Conservation (phyloP, 169 alveolate species). For the Eimeria sp. region DNA sequence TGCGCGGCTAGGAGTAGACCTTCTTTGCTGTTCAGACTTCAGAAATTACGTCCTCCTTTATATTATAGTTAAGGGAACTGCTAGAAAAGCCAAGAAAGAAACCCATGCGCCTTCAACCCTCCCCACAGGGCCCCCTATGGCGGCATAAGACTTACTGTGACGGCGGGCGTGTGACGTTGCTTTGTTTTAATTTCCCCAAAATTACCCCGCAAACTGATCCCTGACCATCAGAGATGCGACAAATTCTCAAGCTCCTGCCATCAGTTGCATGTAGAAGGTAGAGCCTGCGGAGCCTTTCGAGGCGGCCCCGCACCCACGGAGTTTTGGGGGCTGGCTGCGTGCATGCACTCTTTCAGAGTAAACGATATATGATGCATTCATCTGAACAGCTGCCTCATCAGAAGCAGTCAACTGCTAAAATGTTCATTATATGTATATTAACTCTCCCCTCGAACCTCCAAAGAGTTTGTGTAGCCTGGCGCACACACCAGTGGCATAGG, state of each 20-base stretch:
- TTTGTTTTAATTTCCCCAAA: neutral
- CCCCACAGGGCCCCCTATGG: constrained; percentile 55
- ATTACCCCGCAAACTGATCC: constrained; percentile 47
- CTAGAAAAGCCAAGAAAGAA: neutral
- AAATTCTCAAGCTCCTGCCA: neutral
- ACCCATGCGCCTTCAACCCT: neutral
- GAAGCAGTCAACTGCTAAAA: neutral
- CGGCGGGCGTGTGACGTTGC: constrained; percentile 14
- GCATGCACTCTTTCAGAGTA: neutral
- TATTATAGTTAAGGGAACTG: neutral
- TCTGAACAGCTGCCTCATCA: neutral
- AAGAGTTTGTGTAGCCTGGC: neutral
- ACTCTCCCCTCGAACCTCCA: neutral
- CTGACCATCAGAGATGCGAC: constrained; percentile 40
- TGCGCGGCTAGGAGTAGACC: neutral
- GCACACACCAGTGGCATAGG: neutral
- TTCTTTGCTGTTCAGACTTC: neutral
- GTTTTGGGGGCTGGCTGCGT: constrained; percentile 12
- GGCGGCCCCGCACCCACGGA: constrained; percentile 26
- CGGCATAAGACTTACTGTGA: neutral
- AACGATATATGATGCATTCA: no score
- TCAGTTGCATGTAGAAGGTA: neutral
- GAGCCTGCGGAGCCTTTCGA: neutral
- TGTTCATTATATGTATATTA: neutral
- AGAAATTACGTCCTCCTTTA: neutral